A percentile compares a stretch with the other conserved stretches of the same genome.
phyloP scores from a whole-genome alignment of 352 stramenopile genomes.

The Thalassiosira livingstoniorum region DNA sequence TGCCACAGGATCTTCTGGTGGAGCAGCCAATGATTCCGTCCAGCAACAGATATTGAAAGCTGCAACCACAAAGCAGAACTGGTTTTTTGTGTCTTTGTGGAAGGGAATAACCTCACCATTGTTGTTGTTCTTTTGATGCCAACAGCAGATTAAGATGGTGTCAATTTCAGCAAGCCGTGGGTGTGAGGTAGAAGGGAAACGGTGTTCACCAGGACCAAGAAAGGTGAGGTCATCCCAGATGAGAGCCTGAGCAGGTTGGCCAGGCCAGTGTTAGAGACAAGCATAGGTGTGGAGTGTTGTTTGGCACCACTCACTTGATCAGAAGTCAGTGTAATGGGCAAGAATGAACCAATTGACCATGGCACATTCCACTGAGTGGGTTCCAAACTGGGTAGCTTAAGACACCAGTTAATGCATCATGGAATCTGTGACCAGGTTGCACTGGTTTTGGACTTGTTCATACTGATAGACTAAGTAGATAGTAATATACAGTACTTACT shows the following conservation, averaged over 20 bases:
- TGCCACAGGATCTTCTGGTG: neutral
- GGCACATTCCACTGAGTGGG: neutral
- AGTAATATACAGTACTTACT: no score
- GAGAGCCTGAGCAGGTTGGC: slow-evolving; percentile 4
- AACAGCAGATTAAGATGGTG: neutral
- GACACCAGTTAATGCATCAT: slow-evolving; percentile 12
- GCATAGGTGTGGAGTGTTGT: neutral
- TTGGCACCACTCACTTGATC: slow-evolving; percentile 30
- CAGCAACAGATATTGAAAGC: neutral
- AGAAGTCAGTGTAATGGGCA: slow-evolving; percentile 2
- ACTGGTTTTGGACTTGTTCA: slow-evolving; percentile 6
- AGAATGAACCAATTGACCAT: slow-evolving; percentile 31
- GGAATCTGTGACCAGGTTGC: slow-evolving; percentile 25
- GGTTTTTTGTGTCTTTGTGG: no score
- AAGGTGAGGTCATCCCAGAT: slow-evolving; percentile 16
- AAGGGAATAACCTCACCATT: slow-evolving; percentile 27
- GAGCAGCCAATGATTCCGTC: neutral
- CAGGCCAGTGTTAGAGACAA: neutral
- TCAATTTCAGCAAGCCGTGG: neutral
- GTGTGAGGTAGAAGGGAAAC: neutral
- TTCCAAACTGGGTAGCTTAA: no score
- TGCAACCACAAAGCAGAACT: no score
- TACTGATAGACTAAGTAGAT: slow-evolving; percentile 16
- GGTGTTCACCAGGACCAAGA: neutral
- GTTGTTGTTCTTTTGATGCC: slow-evolving; percentile 31